Evolutionary conservation across 495 filamentous ascomycete genomes (phyloP).

Genomic region (Amniculicola lignicola): DNA sequence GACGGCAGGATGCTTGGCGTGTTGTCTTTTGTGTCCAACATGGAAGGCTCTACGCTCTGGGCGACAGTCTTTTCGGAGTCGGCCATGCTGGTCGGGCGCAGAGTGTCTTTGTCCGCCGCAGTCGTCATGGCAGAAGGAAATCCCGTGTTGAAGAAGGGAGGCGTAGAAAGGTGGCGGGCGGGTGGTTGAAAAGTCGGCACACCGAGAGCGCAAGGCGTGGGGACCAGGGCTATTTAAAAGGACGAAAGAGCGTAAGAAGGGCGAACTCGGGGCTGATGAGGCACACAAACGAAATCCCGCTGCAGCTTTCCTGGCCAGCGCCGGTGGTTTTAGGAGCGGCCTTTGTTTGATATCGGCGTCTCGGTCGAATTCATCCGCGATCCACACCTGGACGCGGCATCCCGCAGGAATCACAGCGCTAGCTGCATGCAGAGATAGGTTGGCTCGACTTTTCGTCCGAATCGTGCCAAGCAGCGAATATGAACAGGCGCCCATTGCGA

Average conservation of each 20-base stretch:
- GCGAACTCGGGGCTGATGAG: neutral
- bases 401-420: too few relatives aligned
- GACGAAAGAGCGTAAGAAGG: neutral
- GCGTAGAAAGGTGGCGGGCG: neutral
- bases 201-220: neutral
- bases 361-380: neutral
- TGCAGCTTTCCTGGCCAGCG: neutral
- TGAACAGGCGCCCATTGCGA: too few relatives aligned
- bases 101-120: slow-evolving; percentile 10
- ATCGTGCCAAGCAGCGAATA: too few relatives aligned
- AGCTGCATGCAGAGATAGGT: too few relatives aligned
- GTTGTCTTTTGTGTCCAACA: slow-evolving; percentile 25
- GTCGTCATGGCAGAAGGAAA: slow-evolving; percentile 10
- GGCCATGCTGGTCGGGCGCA: slow-evolving; percentile 23
- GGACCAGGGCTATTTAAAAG: neutral
- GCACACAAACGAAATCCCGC: neutral
- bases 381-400: too few relatives aligned
- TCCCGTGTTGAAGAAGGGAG: neutral
- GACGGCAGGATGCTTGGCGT: slow-evolving; percentile 9
- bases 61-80: slow-evolving; percentile 27
- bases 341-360: neutral
- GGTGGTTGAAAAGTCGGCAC: too few relatives aligned
- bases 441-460: too few relatives aligned
- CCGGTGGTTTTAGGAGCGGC: neutral
- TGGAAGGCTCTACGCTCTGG: slow-evolving; percentile 24